Percentiles rank a stretch among this genome's conserved stretches.
phyloP scores from a whole-genome alignment of 768 basidiomycete species.

The Mycena rosella region DNA sequence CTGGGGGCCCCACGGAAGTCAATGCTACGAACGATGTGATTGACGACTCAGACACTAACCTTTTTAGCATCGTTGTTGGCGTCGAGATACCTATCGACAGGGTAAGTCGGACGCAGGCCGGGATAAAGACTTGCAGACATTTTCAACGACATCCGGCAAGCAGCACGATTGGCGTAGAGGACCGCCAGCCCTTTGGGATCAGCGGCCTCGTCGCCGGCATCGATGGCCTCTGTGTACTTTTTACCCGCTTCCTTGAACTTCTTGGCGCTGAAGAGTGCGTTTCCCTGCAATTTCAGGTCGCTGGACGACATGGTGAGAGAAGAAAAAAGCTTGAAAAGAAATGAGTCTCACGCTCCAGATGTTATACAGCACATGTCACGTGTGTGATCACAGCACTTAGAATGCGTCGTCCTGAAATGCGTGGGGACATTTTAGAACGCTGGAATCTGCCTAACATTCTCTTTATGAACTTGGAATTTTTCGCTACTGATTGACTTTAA shows the following conservation, averaged over 20 bases:
- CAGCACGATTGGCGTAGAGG: slow-evolving; percentile 33
- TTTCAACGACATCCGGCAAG: slow-evolving; percentile 25
- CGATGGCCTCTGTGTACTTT: slow-evolving; percentile 33
- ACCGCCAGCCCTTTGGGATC: slow-evolving; percentile 29
- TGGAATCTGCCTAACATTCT: too few species aligned
- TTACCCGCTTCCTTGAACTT: slow-evolving; percentile 22
- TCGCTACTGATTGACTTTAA: too few species aligned
- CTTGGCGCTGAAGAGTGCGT: slow-evolving; percentile 27
- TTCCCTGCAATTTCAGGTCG: slow-evolving; percentile 30
- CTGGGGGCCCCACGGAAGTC: slow-evolving; percentile 23
- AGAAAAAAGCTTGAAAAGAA: too few species aligned
- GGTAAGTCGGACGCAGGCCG: background rate
- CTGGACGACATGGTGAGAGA: slow-evolving; percentile 14
- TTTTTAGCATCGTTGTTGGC: slow-evolving; percentile 35
- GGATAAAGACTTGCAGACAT: slow-evolving; percentile 8
- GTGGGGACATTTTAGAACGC: too few species aligned
- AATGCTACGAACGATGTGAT: too few species aligned
- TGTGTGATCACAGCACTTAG: too few species aligned
- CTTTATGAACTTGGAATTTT: too few species aligned
- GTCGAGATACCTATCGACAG: slow-evolving; percentile 33
- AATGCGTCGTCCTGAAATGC: too few species aligned
- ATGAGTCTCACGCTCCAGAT: too few species aligned
- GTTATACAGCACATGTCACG: too few species aligned
- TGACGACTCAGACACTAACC: slow-evolving; percentile 17
- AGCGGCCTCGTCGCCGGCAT: slow-evolving; percentile 7